These are phyloP conservation scores for Entomortierella parvispora DNA, from an alignment of 192 early-diverging fungal genomes.

Conservation along the genomic window DNA sequence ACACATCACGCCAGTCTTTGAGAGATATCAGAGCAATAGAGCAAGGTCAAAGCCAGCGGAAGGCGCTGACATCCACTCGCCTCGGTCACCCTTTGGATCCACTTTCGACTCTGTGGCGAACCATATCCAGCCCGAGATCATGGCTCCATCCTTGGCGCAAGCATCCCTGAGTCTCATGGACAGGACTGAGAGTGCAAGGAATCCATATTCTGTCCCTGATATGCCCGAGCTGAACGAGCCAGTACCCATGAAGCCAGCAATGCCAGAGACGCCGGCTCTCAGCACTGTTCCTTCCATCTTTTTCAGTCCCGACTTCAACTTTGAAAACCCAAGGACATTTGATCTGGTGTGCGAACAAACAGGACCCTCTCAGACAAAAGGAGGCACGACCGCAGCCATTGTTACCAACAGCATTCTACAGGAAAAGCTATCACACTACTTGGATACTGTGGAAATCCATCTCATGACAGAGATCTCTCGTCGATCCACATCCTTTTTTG, in stretches of 20 bases:
- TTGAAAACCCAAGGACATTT: slow-evolving; percentile 92
- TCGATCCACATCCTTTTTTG: slow-evolving; percentile 95
- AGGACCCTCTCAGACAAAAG: slow-evolving; percentile 61
- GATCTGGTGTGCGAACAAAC: slow-evolving; percentile 81
- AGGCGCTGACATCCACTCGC: slow-evolving; percentile 48
- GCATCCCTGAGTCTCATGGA: slow-evolving; percentile 59
- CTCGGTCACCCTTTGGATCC: slow-evolving; percentile 56
- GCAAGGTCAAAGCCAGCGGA: slow-evolving; percentile 29
- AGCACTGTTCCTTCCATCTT: slow-evolving; percentile 90
- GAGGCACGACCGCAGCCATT: slow-evolving; percentile 57
- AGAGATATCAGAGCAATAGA: slow-evolving; percentile 82
- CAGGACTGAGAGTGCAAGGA: slow-evolving; percentile 58
- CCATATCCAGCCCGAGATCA: slow-evolving; percentile 42
- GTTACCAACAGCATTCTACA: slow-evolving; percentile 81
- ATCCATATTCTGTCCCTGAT: slow-evolving; percentile 62
- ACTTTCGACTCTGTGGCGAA: slow-evolving; percentile 60
- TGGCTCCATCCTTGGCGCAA: slow-evolving; percentile 49
- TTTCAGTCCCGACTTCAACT: slow-evolving; percentile 84
- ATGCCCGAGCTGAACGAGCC: slow-evolving; percentile 53
- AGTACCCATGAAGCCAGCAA: slow-evolving; percentile 36
- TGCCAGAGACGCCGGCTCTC: slow-evolving; percentile 74
- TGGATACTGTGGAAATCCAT: slow-evolving; percentile 95
- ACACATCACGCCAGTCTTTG: slow-evolving; percentile 77
- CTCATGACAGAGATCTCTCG: slow-evolving; percentile 94
- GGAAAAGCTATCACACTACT: slow-evolving; percentile 88